Evolutionary conservation across 257 asterid genomes (phyloP).

Genomic region (Echium plantagineum): DNA sequence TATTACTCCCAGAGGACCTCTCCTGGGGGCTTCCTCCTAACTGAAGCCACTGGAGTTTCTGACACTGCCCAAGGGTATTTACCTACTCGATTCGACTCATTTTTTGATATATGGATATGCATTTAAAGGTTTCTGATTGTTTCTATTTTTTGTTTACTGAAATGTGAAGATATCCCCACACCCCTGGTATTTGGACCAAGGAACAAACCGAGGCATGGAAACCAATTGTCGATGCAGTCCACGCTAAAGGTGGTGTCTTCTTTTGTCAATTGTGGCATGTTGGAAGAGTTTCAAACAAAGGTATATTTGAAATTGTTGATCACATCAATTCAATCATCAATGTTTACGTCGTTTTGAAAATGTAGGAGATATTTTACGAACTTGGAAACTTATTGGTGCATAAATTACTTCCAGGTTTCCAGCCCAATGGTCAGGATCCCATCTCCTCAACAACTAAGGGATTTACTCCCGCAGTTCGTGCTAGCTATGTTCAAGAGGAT

Average conservation of each 20-base stretch:
- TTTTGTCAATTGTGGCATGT: conserved; percentile 25
- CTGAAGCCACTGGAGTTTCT: conserved; percentile 51
- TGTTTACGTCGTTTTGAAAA: neutral
- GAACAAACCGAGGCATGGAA: conserved; percentile 37
- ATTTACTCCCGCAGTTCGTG: no score
- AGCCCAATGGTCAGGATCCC: no score
- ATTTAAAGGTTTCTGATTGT: no score
- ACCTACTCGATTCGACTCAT: no score
- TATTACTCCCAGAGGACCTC: conserved; percentile 58
- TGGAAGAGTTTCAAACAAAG: conserved; percentile 17
- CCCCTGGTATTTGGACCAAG: conserved; percentile 27
- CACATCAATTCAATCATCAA: no score
- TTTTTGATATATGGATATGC: no score
- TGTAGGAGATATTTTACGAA: no score
- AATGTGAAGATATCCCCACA: neutral
- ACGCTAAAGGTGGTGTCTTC: conserved; percentile 23
- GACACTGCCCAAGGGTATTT: conserved; percentile 39
- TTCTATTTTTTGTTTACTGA: no score
- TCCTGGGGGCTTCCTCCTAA: conserved; percentile 33
- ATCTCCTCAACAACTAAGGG: no score
- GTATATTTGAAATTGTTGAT: conserved; percentile 1
- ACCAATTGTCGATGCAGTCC: conserved; percentile 19
- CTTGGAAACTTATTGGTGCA: no score
- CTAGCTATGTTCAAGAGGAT: no score
- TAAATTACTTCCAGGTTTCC: no score